phyloP scores from a whole-genome alignment of 2,329 filamentous ascomycete genomes.

The Hypoxylon sp. region DNA sequence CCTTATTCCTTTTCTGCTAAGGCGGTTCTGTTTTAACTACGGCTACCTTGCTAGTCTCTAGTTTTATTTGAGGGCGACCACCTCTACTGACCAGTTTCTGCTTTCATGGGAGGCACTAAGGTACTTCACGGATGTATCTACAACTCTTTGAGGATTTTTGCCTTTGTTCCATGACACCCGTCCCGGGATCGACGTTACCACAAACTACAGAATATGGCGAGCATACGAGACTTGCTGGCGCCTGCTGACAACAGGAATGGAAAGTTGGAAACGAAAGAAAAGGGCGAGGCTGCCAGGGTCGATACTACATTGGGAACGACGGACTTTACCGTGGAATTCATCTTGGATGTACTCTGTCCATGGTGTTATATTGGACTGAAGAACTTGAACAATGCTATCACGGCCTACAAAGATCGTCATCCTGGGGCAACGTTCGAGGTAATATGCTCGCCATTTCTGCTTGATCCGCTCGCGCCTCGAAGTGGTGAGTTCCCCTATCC shows the following conservation, averaged over 20 bases:
- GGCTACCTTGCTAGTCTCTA: not conserved
- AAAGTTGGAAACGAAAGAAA: conserved; percentile 1
- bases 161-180: not conserved
- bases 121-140: conserved; percentile 2
- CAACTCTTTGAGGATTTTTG: conserved; percentile 40
- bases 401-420: conserved; percentile 57
- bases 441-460: conserved; percentile 64
- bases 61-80: not conserved
- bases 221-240: conserved; percentile 51
- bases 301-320: conserved; percentile 28
- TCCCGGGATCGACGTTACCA: not conserved
- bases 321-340: conserved; percentile 62
- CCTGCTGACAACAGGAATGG: conserved; percentile 42
- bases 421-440: conserved; percentile 64
- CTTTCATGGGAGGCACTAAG: not conserved
- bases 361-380: conserved; percentile 67
- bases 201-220: conserved; percentile 47
- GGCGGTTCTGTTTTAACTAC: not conserved
- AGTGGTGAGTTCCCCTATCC: conserved; percentile 49
- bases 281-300: conserved; percentile 11
- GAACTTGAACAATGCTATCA: conserved; percentile 63
- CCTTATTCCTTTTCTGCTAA: conserved; percentile 8
- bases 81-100: not conserved
- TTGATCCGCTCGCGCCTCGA: conserved; percentile 53
- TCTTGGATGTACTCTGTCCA: conserved; percentile 67